Evolutionary conservation across 202 grass and related monocot genomes (phyloP).

Genomic region (Zizania palustris): DNA sequence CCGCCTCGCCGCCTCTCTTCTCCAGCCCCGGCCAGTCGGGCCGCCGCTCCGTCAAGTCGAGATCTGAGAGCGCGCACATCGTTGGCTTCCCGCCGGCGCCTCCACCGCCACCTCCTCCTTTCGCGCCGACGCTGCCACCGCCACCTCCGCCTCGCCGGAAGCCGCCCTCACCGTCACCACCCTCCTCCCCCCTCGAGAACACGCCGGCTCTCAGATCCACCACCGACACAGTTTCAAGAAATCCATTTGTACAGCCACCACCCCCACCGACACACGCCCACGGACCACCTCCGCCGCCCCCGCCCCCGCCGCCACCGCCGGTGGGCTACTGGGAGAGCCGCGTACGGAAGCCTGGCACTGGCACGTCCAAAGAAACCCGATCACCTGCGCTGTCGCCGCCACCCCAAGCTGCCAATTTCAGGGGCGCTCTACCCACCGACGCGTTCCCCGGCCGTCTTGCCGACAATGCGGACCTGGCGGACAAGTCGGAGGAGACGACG

Average conservation of each 20-base stretch:
- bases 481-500: conserved; percentile 73
- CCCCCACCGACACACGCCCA: conserved; percentile 41
- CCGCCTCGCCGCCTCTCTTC: conserved; percentile 62
- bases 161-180: conserved; percentile 61
- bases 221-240: conserved; percentile 51
- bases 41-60: conserved; percentile 69
- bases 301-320: conserved; percentile 60
- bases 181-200: conserved; percentile 64
- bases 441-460: conserved; percentile 42
- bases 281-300: conserved; percentile 44
- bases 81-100: conserved; percentile 45
- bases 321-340: conserved; percentile 86
- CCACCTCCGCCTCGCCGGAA: conserved; percentile 72
- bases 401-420: conserved; percentile 44
- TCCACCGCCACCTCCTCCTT: conserved; percentile 59
- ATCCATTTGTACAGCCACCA: conserved; percentile 47
- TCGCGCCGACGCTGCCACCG: conserved; percentile 59
- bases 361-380: conserved; percentile 52
- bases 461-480: conserved; percentile 37
- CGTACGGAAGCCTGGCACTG: conserved; percentile 58
- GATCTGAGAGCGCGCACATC: conserved; percentile 46
- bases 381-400: conserved; percentile 55
- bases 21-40: conserved; percentile 78
- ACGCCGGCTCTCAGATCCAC: conserved; percentile 48
- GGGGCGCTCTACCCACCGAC: conserved; percentile 42